Evolutionary conservation across 305 asterid genomes (phyloP).

Genomic region (Fraxinus greggii): DNA sequence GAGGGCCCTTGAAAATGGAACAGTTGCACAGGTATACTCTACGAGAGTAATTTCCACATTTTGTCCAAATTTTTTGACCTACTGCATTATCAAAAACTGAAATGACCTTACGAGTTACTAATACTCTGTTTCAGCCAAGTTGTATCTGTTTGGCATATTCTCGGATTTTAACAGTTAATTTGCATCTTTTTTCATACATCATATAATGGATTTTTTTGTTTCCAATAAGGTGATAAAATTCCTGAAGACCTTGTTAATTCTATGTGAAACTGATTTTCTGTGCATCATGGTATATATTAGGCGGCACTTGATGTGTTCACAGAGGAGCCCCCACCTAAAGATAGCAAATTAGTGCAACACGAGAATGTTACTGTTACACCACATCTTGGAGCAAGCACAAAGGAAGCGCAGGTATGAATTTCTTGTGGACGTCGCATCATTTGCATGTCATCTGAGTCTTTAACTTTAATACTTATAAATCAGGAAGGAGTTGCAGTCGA

Average conservation of each 20-base stretch:
- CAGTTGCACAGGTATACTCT: slow-evolving; percentile 72
- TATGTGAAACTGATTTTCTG: slow-evolving; percentile 18
- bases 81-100: background rate
- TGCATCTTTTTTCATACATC: background rate
- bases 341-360: slow-evolving; percentile 78
- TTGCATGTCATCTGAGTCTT: background rate
- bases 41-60: background rate
- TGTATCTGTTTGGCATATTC: slow-evolving; percentile 1
- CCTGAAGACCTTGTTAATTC: slow-evolving; percentile 2
- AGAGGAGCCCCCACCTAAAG: slow-evolving; percentile 73
- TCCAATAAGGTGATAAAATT: background rate
- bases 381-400: slow-evolving; percentile 98
- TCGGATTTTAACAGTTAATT: background rate
- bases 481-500: slow-evolving; percentile 98
- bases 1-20: slow-evolving; percentile 78
- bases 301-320: slow-evolving; percentile 92
- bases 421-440: background rate
- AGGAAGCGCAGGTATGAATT: slow-evolving; percentile 82
- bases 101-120: background rate
- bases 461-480: slow-evolving; percentile 1
- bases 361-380: slow-evolving; percentile 87
- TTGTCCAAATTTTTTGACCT: background rate
- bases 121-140: background rate
- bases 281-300: slow-evolving; percentile 34
- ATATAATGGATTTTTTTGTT: background rate